Evolutionary conservation across 2,329 filamentous ascomycete genomes (phyloP).

Genomic region (Apiospora arundinis): DNA sequence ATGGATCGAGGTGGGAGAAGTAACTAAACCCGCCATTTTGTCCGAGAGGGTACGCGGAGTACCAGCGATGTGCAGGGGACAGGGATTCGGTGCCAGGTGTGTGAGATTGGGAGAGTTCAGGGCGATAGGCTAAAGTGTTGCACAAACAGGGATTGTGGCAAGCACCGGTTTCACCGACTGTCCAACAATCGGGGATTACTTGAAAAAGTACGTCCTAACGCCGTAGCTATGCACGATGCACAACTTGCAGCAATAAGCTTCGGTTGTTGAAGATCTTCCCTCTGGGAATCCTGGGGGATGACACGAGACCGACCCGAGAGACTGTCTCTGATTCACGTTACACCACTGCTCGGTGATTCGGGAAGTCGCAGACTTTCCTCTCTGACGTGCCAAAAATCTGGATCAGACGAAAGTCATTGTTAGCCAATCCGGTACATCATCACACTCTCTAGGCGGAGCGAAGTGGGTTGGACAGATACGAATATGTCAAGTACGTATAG

Average conservation of each 20-base stretch:
- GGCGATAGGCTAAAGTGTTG: slow-evolving; percentile 1
- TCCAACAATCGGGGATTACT: slow-evolving; percentile 14
- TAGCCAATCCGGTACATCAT: slow-evolving; percentile 6
- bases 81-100: slow-evolving; percentile 3
- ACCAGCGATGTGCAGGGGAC: slow-evolving; percentile 21
- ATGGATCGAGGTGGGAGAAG: slow-evolving; percentile 58
- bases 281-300: slow-evolving; percentile 5
- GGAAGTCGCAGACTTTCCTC: slow-evolving; percentile 12
- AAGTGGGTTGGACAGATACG: neutral
- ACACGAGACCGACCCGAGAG: slow-evolving; percentile 18
- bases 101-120: slow-evolving; percentile 2
- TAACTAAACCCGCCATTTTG: slow-evolving; percentile 47
- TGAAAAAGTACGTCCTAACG: neutral
- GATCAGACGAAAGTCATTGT: neutral
- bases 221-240: slow-evolving; percentile 5
- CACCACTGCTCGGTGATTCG: slow-evolving; percentile 19
- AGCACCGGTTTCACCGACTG: slow-evolving; percentile 17
- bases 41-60: slow-evolving; percentile 31
- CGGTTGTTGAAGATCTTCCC: slow-evolving; percentile 1
- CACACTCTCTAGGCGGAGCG: neutral
- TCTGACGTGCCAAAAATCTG: slow-evolving; percentile 1
- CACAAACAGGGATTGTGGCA: slow-evolving; percentile 14
- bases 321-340: slow-evolving; percentile 21
- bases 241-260: slow-evolving; percentile 11
- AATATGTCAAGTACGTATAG: neutral